phyloP scores from a whole-genome alignment of 2,329 filamentous ascomycete species.

The Aspergillus fumigatiaffinis region DNA sequence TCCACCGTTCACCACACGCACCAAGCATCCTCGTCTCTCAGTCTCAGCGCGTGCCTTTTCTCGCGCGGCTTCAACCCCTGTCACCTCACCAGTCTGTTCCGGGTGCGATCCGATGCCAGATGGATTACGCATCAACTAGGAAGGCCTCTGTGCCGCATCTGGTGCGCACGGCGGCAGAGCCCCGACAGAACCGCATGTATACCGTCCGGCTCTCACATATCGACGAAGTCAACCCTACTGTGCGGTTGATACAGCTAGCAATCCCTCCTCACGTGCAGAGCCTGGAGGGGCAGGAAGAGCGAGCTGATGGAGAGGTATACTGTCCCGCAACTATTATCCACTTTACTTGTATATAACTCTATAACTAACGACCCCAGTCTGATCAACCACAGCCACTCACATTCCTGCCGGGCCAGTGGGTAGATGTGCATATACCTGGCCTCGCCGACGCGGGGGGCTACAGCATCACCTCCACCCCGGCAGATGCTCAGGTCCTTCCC shows the following conservation, averaged over 20 bases:
- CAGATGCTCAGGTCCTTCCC: constrained; percentile 42
- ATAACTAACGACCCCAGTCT: constrained; percentile 11
- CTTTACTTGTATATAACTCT: background rate
- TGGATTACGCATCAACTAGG: constrained; percentile 23
- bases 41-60: constrained; percentile 2
- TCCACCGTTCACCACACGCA: background rate
- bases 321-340: background rate
- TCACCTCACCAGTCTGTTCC: background rate
- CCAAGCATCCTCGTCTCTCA: background rate
- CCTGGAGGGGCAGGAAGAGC: constrained; percentile 11
- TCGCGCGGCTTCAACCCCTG: background rate
- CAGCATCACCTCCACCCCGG: constrained; percentile 76
- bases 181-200: constrained; percentile 63
- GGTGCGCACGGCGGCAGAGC: constrained; percentile 70
- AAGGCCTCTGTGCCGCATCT: constrained; percentile 53
- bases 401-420: constrained; percentile 83
- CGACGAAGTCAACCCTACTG: constrained; percentile 60
- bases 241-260: constrained; percentile 65
- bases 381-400: constrained; percentile 37
- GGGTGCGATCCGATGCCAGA: constrained; percentile 12
- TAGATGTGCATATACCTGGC: constrained; percentile 73
- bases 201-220: constrained; percentile 59
- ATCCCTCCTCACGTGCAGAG: constrained; percentile 47
- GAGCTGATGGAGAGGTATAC: constrained; percentile 47
- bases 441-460: constrained; percentile 74